Conservation (phyloP, 2,329 filamentous ascomycete genomes). For the Verticillium nubilum region DNA sequence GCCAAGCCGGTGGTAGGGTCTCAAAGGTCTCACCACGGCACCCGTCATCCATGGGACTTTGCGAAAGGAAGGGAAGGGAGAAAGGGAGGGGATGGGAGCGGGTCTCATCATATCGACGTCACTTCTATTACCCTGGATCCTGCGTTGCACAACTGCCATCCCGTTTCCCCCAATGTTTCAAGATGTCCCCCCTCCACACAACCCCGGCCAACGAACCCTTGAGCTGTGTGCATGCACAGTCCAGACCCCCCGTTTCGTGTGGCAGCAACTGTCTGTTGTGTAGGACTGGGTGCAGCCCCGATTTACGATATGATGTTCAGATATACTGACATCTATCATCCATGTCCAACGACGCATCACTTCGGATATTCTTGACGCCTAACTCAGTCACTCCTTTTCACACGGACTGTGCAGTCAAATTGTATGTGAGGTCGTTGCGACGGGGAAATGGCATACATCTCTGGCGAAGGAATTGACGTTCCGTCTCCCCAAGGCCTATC, state of each 20-base stretch:
- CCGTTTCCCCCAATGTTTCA: not conserved
- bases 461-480: no score
- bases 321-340: no score
- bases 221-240: not conserved
- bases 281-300: not conserved
- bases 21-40: not conserved
- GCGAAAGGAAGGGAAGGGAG: not conserved
- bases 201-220: not conserved
- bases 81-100: no score
- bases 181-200: not conserved
- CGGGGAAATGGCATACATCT: no score
- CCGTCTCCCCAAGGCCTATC: no score
- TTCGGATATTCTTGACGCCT: no score
- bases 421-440: no score
- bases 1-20: not conserved
- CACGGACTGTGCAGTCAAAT: no score
- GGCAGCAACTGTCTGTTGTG: not conserved
- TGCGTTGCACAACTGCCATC: not conserved
- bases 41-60: not conserved
- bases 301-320: not conserved
- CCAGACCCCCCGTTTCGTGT: not conserved
- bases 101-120: not conserved
- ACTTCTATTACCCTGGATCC: not conserved
- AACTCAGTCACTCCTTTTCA: no score
- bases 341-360: no score